These are phyloP conservation scores for Trichoderma sp. DNA, from an alignment of 2,329 filamentous ascomycete genomes.

Conservation along the genomic window DNA sequence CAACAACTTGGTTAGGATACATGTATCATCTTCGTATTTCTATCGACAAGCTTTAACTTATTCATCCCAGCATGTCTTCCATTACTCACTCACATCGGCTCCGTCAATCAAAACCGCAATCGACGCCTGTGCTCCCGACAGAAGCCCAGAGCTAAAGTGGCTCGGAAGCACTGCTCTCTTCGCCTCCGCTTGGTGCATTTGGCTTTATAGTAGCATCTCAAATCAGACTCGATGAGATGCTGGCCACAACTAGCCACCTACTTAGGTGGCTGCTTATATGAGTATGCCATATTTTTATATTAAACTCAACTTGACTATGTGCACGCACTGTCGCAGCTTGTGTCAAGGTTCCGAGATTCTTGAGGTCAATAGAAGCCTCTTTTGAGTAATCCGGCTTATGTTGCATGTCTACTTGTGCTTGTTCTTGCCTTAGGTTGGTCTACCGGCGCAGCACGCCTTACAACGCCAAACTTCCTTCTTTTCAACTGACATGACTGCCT, in stretches of 20 bases:
- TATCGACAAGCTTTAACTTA: neutral
- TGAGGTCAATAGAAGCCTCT: neutral
- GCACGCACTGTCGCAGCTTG: neutral
- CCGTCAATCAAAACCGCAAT: neutral
- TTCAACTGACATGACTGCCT: conserved; percentile 37
- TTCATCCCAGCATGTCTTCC: neutral
- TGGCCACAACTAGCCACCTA: neutral
- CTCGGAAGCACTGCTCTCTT: neutral
- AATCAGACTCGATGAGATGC: neutral
- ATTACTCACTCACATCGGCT: neutral
- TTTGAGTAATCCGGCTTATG: neutral
- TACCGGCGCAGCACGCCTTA: conserved; percentile 31
- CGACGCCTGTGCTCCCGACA: neutral
- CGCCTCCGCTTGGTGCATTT: neutral
- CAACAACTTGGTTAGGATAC: neutral
- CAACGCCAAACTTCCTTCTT: conserved; percentile 42
- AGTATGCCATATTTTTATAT: neutral
- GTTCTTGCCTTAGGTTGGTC: neutral
- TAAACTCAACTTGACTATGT: neutral
- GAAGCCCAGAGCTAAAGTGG: neutral
- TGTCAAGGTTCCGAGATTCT: neutral
- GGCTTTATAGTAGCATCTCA: neutral
- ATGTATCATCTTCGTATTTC: neutral
- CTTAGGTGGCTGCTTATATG: neutral
- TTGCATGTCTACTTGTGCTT: neutral